phyloP scores from a whole-genome alignment of 805 yeast genomes.

The Metschnikowia lachancei region DNA sequence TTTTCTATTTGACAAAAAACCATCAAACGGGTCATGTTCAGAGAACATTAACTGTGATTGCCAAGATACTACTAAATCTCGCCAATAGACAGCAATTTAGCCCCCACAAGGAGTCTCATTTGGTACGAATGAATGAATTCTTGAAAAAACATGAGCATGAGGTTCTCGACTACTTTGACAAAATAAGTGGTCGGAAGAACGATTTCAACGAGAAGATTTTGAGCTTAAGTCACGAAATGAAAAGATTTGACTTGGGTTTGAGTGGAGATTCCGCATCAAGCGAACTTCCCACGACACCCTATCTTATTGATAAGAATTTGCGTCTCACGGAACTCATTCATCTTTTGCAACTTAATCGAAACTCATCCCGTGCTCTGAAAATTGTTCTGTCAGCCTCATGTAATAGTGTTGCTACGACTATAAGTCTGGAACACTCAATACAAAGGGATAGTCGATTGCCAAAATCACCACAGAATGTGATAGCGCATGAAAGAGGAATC shows the following conservation, averaged over 20 bases:
- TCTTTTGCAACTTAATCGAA: slow-evolving; percentile 34
- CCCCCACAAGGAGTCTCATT: slow-evolving; percentile 82
- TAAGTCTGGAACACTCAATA: slow-evolving; percentile 10
- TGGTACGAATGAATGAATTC: slow-evolving; percentile 67
- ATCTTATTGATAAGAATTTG: slow-evolving; percentile 61
- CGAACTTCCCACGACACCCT: slow-evolving; percentile 69
- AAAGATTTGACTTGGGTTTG: slow-evolving; percentile 56
- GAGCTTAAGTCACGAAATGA: slow-evolving; percentile 54
- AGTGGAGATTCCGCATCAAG: slow-evolving; percentile 47
- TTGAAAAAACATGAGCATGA: slow-evolving; percentile 56
- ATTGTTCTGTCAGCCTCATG: slow-evolving; percentile 12
- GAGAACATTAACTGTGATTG: slow-evolving; percentile 74
- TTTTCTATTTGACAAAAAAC: slow-evolving; percentile 66
- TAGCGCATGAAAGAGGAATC: slow-evolving; percentile 6
- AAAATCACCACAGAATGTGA: slow-evolving; percentile 1
- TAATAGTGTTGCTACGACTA: slow-evolving; percentile 15
- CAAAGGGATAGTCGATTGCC: slow-evolving; percentile 6
- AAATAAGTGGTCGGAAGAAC: slow-evolving; percentile 64
- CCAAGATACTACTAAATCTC: slow-evolving; percentile 74
- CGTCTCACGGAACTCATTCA: slow-evolving; percentile 58
- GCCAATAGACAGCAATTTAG: slow-evolving; percentile 71
- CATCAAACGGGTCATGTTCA: slow-evolving; percentile 73
- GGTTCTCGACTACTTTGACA: slow-evolving; percentile 65
- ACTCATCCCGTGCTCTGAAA: slow-evolving; percentile 4
- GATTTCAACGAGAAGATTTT: slow-evolving; percentile 60